phyloP scores from a whole-genome alignment of 495 filamentous ascomycete genomes.

The Trichocladium antarcticum region DNA sequence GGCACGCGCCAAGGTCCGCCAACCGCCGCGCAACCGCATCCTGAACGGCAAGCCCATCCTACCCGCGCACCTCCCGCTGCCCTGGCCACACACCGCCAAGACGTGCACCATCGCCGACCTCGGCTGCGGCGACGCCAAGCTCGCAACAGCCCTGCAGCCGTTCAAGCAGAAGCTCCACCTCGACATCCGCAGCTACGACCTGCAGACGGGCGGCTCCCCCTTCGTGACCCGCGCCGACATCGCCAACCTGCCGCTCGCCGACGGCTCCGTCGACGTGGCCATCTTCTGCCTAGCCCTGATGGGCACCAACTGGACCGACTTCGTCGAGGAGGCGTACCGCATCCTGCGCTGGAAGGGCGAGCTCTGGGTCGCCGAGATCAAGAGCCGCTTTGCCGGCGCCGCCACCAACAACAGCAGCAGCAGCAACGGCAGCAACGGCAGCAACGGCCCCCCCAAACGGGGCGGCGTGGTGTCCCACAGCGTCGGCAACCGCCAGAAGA shows the following conservation, averaged over 20 bases:
- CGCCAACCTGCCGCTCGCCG: constrained; percentile 60
- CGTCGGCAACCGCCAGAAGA: constrained; percentile 45
- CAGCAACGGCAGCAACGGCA: background rate
- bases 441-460: too few species aligned
- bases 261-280: constrained; percentile 66
- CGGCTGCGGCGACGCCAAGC: constrained; percentile 53
- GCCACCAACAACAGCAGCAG: constrained; percentile 37
- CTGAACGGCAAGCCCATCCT: background rate
- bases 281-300: constrained; percentile 94
- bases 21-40: constrained; percentile 26
- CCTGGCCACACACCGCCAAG: constrained; percentile 35
- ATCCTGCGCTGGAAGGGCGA: constrained; percentile 85
- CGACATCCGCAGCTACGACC: constrained; percentile 36
- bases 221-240: constrained; percentile 83
- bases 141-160: constrained; percentile 55
- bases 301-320: constrained; percentile 96
- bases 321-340: constrained; percentile 89
- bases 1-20: constrained; percentile 35
- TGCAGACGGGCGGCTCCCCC: constrained; percentile 47
- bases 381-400: constrained; percentile 69
- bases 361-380: constrained; percentile 94
- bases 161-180: constrained; percentile 34
- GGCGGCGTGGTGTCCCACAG: constrained; percentile 55
- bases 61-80: constrained; percentile 21
- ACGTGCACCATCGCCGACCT: constrained; percentile 70